phyloP scores from a whole-genome alignment of 2,329 filamentous ascomycete species.

The Sclerotinia trifoliorum region DNA sequence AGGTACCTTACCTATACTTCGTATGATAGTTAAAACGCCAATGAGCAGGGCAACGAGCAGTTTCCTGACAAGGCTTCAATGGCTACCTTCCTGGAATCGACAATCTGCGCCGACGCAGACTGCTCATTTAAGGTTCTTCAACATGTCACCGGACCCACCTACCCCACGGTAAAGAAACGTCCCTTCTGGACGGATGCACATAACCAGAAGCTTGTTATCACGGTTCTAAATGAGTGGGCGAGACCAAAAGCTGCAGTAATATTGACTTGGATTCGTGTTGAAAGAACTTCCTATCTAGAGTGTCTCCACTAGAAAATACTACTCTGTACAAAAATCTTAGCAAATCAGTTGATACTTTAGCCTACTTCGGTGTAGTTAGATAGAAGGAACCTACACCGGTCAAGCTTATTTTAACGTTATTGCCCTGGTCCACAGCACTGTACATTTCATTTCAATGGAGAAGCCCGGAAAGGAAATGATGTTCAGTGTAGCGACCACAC shows the following conservation, averaged over 20 bases:
- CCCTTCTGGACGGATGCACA: constrained; percentile 8
- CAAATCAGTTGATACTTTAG: background rate
- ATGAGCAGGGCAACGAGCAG: background rate
- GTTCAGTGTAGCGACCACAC: background rate
- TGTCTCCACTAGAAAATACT: background rate
- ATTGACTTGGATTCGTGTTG: background rate
- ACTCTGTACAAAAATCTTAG: too few relatives aligned
- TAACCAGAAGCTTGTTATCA: constrained; percentile 2
- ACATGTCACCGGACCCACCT: constrained; percentile 15
- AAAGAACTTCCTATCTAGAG: constrained; percentile 1
- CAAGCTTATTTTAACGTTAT: background rate
- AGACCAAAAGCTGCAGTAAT: background rate
- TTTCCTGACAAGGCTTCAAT: background rate
- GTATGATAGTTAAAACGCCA: background rate
- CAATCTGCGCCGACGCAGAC: background rate
- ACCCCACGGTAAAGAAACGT: constrained; percentile 7
- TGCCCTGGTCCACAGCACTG: background rate
- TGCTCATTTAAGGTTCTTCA: constrained; percentile 5
- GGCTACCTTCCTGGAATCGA: constrained; percentile 10
- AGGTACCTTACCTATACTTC: background rate
- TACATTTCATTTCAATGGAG: background rate
- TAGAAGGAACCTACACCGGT: background rate
- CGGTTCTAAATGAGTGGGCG: background rate
- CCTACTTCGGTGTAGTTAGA: background rate
- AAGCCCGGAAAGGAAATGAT: background rate